Conservation (phyloP, 345 rosid genomes). For the Sisymbrium irio region DNA sequence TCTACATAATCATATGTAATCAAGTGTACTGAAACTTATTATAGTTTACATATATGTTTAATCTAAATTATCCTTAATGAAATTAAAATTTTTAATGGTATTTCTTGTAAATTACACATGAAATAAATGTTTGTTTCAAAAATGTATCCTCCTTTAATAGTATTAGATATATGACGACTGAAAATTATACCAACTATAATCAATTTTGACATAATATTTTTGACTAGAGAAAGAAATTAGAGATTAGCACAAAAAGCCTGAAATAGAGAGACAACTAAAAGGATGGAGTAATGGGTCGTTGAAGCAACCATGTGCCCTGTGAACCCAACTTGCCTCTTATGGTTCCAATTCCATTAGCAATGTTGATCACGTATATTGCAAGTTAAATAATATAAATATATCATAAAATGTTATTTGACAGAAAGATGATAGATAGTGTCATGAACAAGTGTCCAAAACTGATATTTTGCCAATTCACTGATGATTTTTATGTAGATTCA, state of each 20-base stretch:
- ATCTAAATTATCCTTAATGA: too few species aligned
- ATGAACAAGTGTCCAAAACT: neutral
- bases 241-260: neutral
- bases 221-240: neutral
- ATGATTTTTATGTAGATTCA: neutral
- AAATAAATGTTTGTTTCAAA: too few species aligned
- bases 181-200: too few species aligned
- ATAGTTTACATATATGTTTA: too few species aligned
- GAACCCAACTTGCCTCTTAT: slow-evolving; percentile 23
- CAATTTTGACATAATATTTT: neutral
- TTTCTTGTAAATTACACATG: too few species aligned
- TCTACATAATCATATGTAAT: too few species aligned
- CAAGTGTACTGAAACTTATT: too few species aligned
- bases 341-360: slow-evolving; percentile 2
- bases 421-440: neutral
- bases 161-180: too few species aligned
- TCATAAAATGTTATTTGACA: neutral
- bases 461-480: neutral
- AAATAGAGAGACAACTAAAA: slow-evolving; percentile 24
- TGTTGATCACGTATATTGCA: neutral
- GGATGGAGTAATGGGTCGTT: slow-evolving; percentile 8
- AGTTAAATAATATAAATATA: neutral
- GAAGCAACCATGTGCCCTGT: slow-evolving; percentile 26
- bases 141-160: too few species aligned
- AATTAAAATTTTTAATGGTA: too few species aligned